Evolutionary conservation across 306 rosid species (phyloP).

Genomic region (Oemleria cerasiformis): DNA sequence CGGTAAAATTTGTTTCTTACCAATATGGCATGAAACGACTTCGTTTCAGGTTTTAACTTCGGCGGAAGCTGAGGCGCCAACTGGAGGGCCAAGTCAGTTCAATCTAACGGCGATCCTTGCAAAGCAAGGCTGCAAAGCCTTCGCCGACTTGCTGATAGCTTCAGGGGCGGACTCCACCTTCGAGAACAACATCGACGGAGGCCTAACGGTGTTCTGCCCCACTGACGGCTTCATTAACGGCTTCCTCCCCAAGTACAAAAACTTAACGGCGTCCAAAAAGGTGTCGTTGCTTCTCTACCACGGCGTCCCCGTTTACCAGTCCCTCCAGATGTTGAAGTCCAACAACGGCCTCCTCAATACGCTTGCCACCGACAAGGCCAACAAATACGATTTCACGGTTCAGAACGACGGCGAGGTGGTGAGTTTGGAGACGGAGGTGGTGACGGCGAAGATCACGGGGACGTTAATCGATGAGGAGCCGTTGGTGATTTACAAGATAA

Average conservation of each 20-base stretch:
- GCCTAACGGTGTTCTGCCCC: slow-evolving; percentile 89
- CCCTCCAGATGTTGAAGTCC: slow-evolving; percentile 67
- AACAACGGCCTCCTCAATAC: slow-evolving; percentile 81
- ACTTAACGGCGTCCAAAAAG: slow-evolving; percentile 57
- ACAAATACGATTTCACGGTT: slow-evolving; percentile 77
- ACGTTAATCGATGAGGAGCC: slow-evolving; percentile 84
- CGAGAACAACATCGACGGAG: slow-evolving; percentile 61
- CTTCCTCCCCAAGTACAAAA: slow-evolving; percentile 68
- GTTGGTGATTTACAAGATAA: slow-evolving; percentile 58
- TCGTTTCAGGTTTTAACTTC: slow-evolving; percentile 50
- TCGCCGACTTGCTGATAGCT: slow-evolving; percentile 50
- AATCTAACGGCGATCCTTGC: slow-evolving; percentile 58
- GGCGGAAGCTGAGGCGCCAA: slow-evolving; percentile 92
- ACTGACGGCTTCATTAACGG: slow-evolving; percentile 46
- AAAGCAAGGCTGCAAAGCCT: slow-evolving; percentile 86
- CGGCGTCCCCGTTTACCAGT: slow-evolving; percentile 72
- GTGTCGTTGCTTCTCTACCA: slow-evolving; percentile 62
- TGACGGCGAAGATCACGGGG: slow-evolving; percentile 54
- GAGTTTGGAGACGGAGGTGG: slow-evolving; percentile 55
- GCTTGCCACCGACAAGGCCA: slow-evolving; percentile 68
- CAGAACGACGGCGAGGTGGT: slow-evolving; percentile 82
- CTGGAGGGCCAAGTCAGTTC: slow-evolving; percentile 54
- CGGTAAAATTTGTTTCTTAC: too few species aligned
- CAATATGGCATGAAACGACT: background rate
- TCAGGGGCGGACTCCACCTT: slow-evolving; percentile 60